Percentiles rank a stretch among this genome's conserved stretches.
Evolutionary conservation across 805 yeast species (phyloP).

Genomic region (Starmerella roubikii): DNA sequence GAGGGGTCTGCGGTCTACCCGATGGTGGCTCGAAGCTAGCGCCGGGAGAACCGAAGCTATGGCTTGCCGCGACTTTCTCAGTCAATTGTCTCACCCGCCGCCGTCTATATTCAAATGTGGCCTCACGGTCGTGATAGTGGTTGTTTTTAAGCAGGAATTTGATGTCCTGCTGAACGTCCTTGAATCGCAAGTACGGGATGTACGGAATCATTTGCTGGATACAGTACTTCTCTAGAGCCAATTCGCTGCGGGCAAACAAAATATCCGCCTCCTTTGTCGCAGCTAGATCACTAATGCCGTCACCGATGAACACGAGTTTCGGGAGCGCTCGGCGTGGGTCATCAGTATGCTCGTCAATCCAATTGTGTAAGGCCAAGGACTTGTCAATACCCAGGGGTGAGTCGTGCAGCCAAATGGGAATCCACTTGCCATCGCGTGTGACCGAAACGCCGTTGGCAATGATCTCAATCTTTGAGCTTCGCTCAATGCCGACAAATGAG

Average conservation of each 20-base stretch:
- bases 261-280: constrained; percentile 35
- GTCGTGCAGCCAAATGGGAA: constrained; percentile 32
- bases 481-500: constrained; percentile 29
- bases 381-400: constrained; percentile 33
- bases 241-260: constrained; percentile 32
- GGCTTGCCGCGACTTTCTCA: too few relatives aligned
- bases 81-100: constrained; percentile 16
- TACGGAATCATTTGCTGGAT: constrained; percentile 30
- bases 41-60: constrained; percentile 1
- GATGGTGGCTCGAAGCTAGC: background rate
- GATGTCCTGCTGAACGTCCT: constrained; percentile 29
- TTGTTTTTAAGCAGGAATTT: constrained; percentile 23
- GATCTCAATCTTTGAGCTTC: constrained; percentile 28
- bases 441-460: constrained; percentile 32
- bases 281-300: constrained; percentile 40
- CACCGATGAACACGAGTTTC: constrained; percentile 39
- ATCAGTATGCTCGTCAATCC: constrained; percentile 17
- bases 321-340: constrained; percentile 29
- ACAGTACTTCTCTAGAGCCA: constrained; percentile 31
- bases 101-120: constrained; percentile 16
- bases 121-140: constrained; percentile 21
- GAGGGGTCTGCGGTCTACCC: constrained; percentile 15
- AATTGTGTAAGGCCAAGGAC: constrained; percentile 30
- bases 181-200: constrained; percentile 31
- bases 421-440: constrained; percentile 30